Evolutionary conservation across 169 alveolate genomes (phyloP), one percentile per base, ranked within the genome.

Genomic region (Plasmodium sp.): DNA sequence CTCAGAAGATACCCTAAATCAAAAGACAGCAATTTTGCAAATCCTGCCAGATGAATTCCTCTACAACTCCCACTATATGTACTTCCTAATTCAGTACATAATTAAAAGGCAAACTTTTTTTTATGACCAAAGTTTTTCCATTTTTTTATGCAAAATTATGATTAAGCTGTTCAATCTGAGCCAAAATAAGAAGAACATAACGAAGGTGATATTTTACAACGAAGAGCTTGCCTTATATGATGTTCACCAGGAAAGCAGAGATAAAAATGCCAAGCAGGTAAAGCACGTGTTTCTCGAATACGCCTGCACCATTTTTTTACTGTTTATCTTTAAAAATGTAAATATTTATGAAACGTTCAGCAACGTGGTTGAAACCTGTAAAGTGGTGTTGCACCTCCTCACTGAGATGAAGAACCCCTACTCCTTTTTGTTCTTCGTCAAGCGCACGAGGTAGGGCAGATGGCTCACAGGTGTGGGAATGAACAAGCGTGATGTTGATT

Each of bases 91-190:
- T 31, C 84, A 85, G 43, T 85, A 85, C 81, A 75, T 75, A 51
- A 75, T 85, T 85, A 85, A 85, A 85, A 85, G 58, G 39, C 85
- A 85, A 33, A 85, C 85, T 0, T 85, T 85, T 74, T 85, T 85
- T 85, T 85, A 74, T 41, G 85, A 85, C 58, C 18, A 74, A 51
- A 73, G 67, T 75, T 85, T 85, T 33, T 85, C 83, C 62, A 41
- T 85, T 5, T 85, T 85, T 85, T 67, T 85, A 41, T 85, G 85
- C 75, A 85, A 85, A 74, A 45, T 85, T 14, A 85, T 85, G 39
- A 51, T 85, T n/a, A 85, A 85, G 75, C 27, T 85, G 16, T 75
- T 85, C 18, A 85, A 85, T 33, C 45, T 85, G 22, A 31, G 48
- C 62, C 84, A 85, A 22, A 85, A 75, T 18, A 51, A 85, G 75